Evolutionary conservation across 129 eudicot genomes (phyloP).

Genomic region (Flaveria bidentis): DNA sequence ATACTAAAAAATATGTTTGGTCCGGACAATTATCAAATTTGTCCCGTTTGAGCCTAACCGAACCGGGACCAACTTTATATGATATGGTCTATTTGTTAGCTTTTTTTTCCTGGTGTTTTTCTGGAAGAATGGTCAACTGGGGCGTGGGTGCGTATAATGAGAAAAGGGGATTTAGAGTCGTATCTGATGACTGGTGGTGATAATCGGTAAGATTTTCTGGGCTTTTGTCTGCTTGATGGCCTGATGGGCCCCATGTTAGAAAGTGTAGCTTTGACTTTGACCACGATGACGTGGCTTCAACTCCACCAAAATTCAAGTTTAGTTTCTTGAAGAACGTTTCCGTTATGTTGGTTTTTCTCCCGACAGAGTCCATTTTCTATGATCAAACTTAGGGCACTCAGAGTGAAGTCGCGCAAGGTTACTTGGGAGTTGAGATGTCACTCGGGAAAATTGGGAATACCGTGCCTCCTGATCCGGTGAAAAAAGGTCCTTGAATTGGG

Average conservation of each 20-base stretch:
- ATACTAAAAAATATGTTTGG: too few species aligned
- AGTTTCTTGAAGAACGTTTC: not conserved
- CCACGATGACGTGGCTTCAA: not conserved
- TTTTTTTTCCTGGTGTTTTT: not conserved
- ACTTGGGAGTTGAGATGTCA: too few species aligned
- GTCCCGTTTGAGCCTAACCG: too few species aligned
- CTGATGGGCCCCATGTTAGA: conserved; percentile 18
- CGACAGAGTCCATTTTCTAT: not conserved
- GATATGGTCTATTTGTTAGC: not conserved
- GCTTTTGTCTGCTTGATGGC: conserved; percentile 24
- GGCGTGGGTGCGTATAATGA: conserved; percentile 24
- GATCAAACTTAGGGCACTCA: too few species aligned
- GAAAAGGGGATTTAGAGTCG: conserved; percentile 9
- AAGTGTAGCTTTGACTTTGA: conserved; percentile 13
- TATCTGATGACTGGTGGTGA: conserved; percentile 17
- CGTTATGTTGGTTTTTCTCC: not conserved
- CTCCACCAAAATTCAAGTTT: not conserved
- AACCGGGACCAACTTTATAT: not conserved
- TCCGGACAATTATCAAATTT: too few species aligned
- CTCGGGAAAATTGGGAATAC: too few species aligned
- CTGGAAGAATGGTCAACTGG: conserved; percentile 23
- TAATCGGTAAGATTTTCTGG: conserved; percentile 36
- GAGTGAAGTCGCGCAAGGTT: too few species aligned
- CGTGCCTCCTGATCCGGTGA: too few species aligned
- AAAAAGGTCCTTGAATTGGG: too few species aligned